A percentile compares a stretch with the other conserved stretches of the same genome.
Conservation (phyloP, 805 yeast species). For the Yamadazyma nakazawae region DNA sequence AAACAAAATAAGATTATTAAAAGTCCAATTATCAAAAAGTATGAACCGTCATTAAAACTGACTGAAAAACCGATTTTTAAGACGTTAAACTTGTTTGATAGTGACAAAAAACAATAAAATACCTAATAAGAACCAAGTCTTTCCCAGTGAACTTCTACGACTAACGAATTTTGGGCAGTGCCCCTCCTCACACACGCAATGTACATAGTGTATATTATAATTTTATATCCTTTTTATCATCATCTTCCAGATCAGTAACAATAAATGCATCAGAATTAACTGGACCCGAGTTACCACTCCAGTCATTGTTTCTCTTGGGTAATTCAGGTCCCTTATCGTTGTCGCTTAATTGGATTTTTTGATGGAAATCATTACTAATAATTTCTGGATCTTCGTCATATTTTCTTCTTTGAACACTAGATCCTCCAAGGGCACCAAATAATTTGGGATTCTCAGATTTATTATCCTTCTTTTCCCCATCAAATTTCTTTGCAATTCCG, state of each 20-base stretch:
- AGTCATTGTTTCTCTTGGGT: slow-evolving; percentile 22
- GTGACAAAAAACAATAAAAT: neutral
- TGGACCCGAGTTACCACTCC: slow-evolving; percentile 37
- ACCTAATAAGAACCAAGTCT: neutral
- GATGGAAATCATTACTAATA: slow-evolving; percentile 48
- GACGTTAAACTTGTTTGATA: slow-evolving; percentile 23
- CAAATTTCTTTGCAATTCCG: slow-evolving; percentile 55
- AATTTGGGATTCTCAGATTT: slow-evolving; percentile 25
- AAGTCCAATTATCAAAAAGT: slow-evolving; percentile 32
- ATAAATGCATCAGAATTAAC: slow-evolving; percentile 42
- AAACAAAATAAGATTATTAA: slow-evolving; percentile 29
- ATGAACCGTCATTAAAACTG: slow-evolving; percentile 5
- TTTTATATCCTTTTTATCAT: slow-evolving; percentile 20
- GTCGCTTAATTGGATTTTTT: slow-evolving; percentile 42
- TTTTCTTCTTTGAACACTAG: slow-evolving; percentile 21
- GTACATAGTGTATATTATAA: slow-evolving; percentile 10
- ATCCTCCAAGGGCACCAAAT: slow-evolving; percentile 47
- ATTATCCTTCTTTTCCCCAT: slow-evolving; percentile 17
- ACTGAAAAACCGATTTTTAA: slow-evolving; percentile 19
- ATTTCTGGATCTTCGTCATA: slow-evolving; percentile 58
- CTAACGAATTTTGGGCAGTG: neutral
- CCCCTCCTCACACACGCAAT: too few relatives aligned
- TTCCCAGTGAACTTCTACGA: neutral
- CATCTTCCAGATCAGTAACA: slow-evolving; percentile 45
- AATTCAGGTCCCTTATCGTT: slow-evolving; percentile 20